Conservation (phyloP, 192 early-diverging fungal genomes). For the Coemansia pectinata region DNA sequence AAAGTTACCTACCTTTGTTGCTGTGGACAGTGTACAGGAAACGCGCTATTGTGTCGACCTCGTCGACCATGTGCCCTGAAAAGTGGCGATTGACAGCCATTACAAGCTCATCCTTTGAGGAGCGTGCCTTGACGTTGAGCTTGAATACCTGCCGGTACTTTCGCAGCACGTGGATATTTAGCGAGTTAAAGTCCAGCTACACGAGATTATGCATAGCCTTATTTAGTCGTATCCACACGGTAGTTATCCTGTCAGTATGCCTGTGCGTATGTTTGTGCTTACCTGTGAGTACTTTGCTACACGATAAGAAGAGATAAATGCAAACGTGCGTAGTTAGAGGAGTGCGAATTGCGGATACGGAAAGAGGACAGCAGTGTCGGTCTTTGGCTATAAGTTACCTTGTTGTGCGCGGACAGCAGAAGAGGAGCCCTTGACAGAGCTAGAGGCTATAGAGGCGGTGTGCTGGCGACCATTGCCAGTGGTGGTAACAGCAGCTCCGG, state of each 20-base stretch:
- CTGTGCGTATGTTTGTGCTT: not conserved
- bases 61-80: conserved; percentile 42
- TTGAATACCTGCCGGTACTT: conserved; percentile 56
- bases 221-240: not conserved
- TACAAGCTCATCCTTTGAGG: conserved; percentile 55
- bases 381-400: not conserved
- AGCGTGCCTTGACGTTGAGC: conserved; percentile 55
- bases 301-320: not conserved
- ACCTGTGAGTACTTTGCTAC: conserved; percentile 23
- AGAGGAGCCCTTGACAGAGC: not conserved
- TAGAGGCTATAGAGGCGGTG: not conserved
- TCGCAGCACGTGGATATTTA: conserved; percentile 50
- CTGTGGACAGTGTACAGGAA: conserved; percentile 55
- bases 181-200: conserved; percentile 53
- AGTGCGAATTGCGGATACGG: not conserved
- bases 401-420: not conserved
- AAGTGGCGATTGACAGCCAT: conserved; percentile 48
- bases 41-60: conserved; percentile 56
- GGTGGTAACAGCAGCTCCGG: not conserved
- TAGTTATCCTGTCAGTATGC: not conserved
- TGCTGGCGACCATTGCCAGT: not conserved
- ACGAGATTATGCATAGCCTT: not conserved
- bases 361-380: not conserved
- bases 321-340: not conserved
- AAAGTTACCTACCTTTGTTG: conserved; percentile 43